Percentiles rank a stretch among this genome's conserved stretches.
Conservation (phyloP, 305 asterid genomes). For the Vinca major region DNA sequence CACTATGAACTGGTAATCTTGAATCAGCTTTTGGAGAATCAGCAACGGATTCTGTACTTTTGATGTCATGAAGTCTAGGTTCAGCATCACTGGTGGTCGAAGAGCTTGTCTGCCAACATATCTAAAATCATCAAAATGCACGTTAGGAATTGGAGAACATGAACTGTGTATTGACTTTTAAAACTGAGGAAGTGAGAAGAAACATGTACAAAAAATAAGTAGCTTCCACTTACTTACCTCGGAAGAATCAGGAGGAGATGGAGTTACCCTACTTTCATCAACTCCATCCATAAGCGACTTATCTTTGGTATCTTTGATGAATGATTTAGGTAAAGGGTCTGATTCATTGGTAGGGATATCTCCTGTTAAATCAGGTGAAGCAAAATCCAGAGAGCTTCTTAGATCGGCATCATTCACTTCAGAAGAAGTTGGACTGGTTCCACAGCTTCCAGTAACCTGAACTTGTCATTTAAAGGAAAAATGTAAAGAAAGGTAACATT, state of each 20-base stretch:
- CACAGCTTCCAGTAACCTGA: conserved; percentile 28
- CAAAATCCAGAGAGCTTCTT: conserved; percentile 18
- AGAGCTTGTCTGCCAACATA: conserved; percentile 24
- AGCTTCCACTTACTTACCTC: conserved; percentile 11
- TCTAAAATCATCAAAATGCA: conserved; percentile 23
- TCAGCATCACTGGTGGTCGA: conserved; percentile 19
- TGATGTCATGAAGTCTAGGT: conserved; percentile 17
- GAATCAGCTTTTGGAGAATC: conserved; percentile 22
- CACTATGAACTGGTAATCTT: conserved; percentile 24
- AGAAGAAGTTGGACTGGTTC: conserved; percentile 20
- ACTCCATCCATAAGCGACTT: conserved; percentile 16
- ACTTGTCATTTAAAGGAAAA: conserved; percentile 8
- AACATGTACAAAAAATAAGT: not conserved
- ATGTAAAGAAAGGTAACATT: not conserved
- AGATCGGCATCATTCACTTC: conserved; percentile 20
- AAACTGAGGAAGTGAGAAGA: not conserved
- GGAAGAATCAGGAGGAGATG: conserved; percentile 20
- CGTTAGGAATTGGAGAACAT: not conserved
- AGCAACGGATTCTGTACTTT: conserved; percentile 18
- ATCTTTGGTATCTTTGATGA: conserved; percentile 20
- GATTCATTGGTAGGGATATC: conserved; percentile 24
- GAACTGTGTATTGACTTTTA: not conserved
- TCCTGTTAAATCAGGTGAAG: conserved; percentile 22
- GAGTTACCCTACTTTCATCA: conserved; percentile 17
- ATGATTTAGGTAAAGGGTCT: conserved; percentile 24